These are phyloP conservation scores for Cutaneotrichosporon curvatum DNA, from an alignment of 1,284 basidiomycete species.

Conservation along the genomic window DNA sequence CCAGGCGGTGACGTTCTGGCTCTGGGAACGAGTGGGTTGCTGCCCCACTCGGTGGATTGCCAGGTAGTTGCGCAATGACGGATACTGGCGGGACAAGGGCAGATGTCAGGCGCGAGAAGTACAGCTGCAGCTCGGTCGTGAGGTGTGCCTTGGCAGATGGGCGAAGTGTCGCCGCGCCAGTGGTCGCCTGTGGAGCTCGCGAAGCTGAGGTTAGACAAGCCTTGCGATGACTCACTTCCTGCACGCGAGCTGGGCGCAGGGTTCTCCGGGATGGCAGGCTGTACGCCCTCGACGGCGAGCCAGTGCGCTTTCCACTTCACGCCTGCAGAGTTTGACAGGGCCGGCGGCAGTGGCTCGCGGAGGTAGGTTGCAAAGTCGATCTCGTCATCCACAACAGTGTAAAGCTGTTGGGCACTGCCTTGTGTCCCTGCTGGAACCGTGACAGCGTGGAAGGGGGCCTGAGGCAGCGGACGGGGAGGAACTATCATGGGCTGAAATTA, in stretches of 20 bases:
- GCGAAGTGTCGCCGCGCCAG: slow-evolving; percentile 36
- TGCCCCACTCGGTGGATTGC: slow-evolving; percentile 17
- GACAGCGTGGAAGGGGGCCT: slow-evolving; percentile 58
- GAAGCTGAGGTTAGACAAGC: slow-evolving; percentile 21
- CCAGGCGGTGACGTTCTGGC: slow-evolving; percentile 59
- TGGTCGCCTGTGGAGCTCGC: slow-evolving; percentile 21
- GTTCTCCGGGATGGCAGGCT: slow-evolving; percentile 93
- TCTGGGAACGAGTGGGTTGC: slow-evolving; percentile 25
- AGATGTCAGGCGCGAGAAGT: slow-evolving; percentile 85
- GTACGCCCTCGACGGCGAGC: slow-evolving; percentile 96
- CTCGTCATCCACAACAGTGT: slow-evolving; percentile 85
- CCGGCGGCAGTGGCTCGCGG: slow-evolving; percentile 46
- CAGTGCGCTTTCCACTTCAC: slow-evolving; percentile 67
- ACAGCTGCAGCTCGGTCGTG: slow-evolving; percentile 88
- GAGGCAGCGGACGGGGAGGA: slow-evolving; percentile 44
- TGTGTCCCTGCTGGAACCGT: slow-evolving; percentile 35
- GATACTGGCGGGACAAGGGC: slow-evolving; percentile 61
- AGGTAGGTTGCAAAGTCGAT: slow-evolving; percentile 90
- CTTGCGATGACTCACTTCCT: slow-evolving; percentile 23
- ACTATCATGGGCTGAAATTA: slow-evolving; percentile 36
- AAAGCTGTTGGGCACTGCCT: slow-evolving; percentile 57
- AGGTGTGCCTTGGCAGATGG: slow-evolving; percentile 75
- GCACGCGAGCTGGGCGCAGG: slow-evolving; percentile 55
- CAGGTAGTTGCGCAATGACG: slow-evolving; percentile 41
- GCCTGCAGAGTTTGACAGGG: slow-evolving; percentile 34